Evolutionary conservation across 192 early-diverging fungal species (phyloP).

Genomic region (Coemansia sp.): DNA sequence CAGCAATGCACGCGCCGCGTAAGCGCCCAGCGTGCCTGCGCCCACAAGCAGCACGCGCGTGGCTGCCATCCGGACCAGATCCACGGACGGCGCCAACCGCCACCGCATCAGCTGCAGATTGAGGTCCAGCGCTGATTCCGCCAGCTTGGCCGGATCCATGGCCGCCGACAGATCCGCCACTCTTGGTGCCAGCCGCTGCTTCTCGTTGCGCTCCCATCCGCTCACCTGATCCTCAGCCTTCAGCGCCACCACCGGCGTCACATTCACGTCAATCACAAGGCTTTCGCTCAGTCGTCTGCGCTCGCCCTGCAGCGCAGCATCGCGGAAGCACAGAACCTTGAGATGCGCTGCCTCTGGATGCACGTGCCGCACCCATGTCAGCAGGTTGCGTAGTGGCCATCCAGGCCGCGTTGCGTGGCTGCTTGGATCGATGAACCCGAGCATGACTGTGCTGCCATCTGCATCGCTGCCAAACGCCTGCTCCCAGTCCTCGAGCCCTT

Average conservation of each 20-base stretch:
- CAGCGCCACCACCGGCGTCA: conserved; percentile 17
- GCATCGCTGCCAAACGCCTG: conserved; percentile 4
- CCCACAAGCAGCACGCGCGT: conserved; percentile 87
- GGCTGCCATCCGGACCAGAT: conserved; percentile 75
- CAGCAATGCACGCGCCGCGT: conserved; percentile 81
- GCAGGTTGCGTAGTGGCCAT: conserved; percentile 91
- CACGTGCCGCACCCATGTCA: conserved; percentile 57
- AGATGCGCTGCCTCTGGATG: conserved; percentile 14
- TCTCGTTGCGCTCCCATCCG: conserved; percentile 90
- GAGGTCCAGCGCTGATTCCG: conserved; percentile 86
- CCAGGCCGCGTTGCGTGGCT: conserved; percentile 72
- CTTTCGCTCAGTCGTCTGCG: conserved; percentile 31
- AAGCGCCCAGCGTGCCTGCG: conserved; percentile 93
- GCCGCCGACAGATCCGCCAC: conserved; percentile 78
- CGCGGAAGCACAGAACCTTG: conserved; percentile 46
- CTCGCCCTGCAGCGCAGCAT: conserved; percentile 13
- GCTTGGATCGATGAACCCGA: conserved; percentile 91
- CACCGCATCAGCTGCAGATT: conserved; percentile 98
- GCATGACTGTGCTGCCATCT: conserved; percentile 15
- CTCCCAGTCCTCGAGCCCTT: conserved; percentile 34
- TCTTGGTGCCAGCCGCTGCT: conserved; percentile 78
- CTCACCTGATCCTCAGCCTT: conserved; percentile 50
- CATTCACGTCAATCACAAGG: conserved; percentile 30
- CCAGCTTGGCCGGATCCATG: conserved; percentile 87
- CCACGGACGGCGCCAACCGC: conserved; percentile 81